Conservation (phyloP, 2,329 filamentous ascomycete species). For the Paecilomyces dactylethromorphus region DNA sequence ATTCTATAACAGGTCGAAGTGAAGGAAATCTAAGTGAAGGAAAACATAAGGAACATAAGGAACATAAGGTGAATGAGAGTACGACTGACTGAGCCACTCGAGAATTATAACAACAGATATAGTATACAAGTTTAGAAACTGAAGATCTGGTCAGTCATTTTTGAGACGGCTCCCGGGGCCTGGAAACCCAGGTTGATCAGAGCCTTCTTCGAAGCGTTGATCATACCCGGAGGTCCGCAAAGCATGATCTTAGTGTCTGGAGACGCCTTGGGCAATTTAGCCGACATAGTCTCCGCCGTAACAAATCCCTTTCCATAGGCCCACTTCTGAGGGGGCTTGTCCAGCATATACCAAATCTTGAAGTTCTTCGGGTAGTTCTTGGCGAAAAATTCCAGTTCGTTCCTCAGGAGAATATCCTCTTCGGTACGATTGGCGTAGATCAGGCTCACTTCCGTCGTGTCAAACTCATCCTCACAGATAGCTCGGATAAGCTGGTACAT, state of each 20-base stretch:
- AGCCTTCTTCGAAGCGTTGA: constrained; percentile 50
- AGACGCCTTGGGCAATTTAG: constrained; percentile 42
- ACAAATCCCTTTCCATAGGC: constrained; percentile 45
- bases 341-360: constrained; percentile 51
- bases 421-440: constrained; percentile 56
- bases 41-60: too few relatives aligned
- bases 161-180: constrained; percentile 44
- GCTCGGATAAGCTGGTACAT: constrained; percentile 59
- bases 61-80: not conserved
- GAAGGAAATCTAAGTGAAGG: too few relatives aligned
- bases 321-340: constrained; percentile 44
- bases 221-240: constrained; percentile 57
- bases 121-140: constrained; percentile 34
- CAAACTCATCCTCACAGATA: constrained; percentile 55
- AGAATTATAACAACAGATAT: not conserved
- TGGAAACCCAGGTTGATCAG: constrained; percentile 46
- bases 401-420: constrained; percentile 53
- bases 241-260: constrained; percentile 49
- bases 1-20: not conserved
- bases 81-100: not conserved
- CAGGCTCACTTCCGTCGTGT: constrained; percentile 51
- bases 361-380: constrained; percentile 48
- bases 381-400: constrained; percentile 51
- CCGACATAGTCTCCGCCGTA: constrained; percentile 44
- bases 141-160: constrained; percentile 52